A percentile compares a stretch with the other conserved stretches of the same genome.
Conservation (phyloP, 495 filamentous ascomycete genomes). For the Podospora comata region DNA sequence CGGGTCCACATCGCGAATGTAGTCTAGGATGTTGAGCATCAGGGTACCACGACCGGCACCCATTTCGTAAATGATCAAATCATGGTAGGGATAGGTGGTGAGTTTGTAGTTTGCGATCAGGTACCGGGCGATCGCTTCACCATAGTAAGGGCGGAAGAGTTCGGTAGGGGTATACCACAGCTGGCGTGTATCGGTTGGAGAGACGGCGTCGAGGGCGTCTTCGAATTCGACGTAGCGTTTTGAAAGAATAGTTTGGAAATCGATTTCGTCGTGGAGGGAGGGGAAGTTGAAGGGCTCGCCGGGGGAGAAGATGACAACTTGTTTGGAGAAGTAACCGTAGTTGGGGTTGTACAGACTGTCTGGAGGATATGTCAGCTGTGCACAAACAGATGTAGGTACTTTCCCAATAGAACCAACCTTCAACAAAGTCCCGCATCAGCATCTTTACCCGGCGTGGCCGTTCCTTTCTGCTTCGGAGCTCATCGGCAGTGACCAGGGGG, state of each 20-base stretch:
- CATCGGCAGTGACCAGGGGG: slow-evolving; percentile 78
- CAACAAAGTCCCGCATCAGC: slow-evolving; percentile 94
- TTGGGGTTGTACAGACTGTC: slow-evolving; percentile 95
- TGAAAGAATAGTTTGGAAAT: slow-evolving; percentile 73
- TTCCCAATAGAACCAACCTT: slow-evolving; percentile 56
- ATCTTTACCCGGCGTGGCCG: slow-evolving; percentile 90
- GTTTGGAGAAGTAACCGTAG: slow-evolving; percentile 98
- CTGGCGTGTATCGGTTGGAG: slow-evolving; percentile 71
- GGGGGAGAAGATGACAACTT: slow-evolving; percentile 92
- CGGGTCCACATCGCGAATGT: slow-evolving; percentile 84
- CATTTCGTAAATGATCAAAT: slow-evolving; percentile 98
- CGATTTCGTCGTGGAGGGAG: slow-evolving; percentile 70
- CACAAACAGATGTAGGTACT: too few relatives aligned
- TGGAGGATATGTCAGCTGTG: slow-evolving; percentile 33
- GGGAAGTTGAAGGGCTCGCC: slow-evolving; percentile 93
- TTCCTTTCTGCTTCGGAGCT: slow-evolving; percentile 65
- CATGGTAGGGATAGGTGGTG: slow-evolving; percentile 89
- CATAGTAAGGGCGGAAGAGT: slow-evolving; percentile 94
- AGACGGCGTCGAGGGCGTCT: slow-evolving; percentile 70
- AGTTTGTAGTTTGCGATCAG: slow-evolving; percentile 94
- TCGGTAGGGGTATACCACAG: slow-evolving; percentile 99
- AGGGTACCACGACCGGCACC: slow-evolving; percentile 95
- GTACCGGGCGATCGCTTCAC: slow-evolving; percentile 92
- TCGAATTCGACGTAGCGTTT: slow-evolving; percentile 86
- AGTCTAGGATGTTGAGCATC: slow-evolving; percentile 97